Evolutionary conservation across 2,329 filamentous ascomycete species (phyloP), one percentile per base, ranked within the genome.

Genomic region (Juglanconis oblonga): DNA sequence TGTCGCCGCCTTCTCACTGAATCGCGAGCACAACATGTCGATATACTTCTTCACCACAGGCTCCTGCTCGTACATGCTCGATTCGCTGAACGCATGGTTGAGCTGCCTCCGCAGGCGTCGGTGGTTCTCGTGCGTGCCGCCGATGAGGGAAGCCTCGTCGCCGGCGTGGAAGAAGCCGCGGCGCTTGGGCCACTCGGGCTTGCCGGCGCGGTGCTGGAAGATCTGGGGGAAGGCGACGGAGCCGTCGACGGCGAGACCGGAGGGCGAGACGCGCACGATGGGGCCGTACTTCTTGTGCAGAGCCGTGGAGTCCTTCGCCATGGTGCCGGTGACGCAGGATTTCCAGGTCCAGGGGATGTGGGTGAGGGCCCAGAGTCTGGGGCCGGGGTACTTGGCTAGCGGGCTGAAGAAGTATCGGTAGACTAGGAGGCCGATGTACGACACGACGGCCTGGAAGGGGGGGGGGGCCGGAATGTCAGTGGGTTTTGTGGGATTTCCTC

Each of bases 31-130:
- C 5, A 61, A 7, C 13, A 53, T n/a, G 49, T 54, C 49, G 31
- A 61, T 3, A n/a, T 61, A 57, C 6, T 50, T 11, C 44, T 32
- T 47, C 17, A 61, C 50, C 10, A 54, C n/a, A 11, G 49, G 49
- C 48, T 61, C 58, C 50, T 61, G 58, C 32, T 61, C 58, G 44
- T 57, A 54, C 58, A 61, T 53, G 55, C 42, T 58, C n/a, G 51
- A 38, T 13, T 55, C 56, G 49, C 58, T 61, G 44, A 61, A 61
- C 5, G 58, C 58, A 32, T 57, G 44, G 31, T 14, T 36, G 9
- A 61, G 54, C 42, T 57, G 54, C 1, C 58, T 35, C 7, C 58
- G 54, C 36, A 50, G 31, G 42, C 58, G 49, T 35, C 40, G 45
- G 49, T 61, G 58, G 13, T 32, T 42, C 11, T 61, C 58, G 2